Conservation (phyloP, 2,329 filamentous ascomycete genomes). For the Coniochaeta sp. region DNA sequence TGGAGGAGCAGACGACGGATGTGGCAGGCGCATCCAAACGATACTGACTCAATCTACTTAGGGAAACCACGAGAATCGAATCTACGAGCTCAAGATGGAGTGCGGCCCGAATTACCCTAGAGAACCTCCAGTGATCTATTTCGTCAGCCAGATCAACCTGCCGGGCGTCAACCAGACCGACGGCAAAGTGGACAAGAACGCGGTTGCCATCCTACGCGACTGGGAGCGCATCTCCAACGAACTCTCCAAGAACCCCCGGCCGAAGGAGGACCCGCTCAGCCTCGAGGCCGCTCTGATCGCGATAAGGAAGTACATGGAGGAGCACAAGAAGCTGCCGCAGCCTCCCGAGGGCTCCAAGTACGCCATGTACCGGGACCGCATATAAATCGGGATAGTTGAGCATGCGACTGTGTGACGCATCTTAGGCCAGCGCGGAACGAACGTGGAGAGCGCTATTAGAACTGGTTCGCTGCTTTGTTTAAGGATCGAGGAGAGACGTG, state of each 20-base stretch:
- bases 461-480: too few species aligned
- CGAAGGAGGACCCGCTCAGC: conserved; percentile 24
- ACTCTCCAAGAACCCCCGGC: conserved; percentile 23
- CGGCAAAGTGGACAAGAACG: conserved; percentile 76
- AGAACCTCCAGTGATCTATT: conserved; percentile 79
- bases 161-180: conserved; percentile 79
- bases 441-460: too few species aligned
- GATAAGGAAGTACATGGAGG: conserved; percentile 59
- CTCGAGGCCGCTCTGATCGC: conserved; percentile 26
- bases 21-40: not conserved
- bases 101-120: conserved; percentile 89
- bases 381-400: not conserved
- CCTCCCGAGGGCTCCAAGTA: conserved; percentile 71
- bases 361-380: conserved; percentile 20
- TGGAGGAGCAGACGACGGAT: too few species aligned
- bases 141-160: conserved; percentile 92
- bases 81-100: conserved; percentile 96
- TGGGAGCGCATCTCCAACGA: conserved; percentile 98
- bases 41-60: conserved; percentile 35
- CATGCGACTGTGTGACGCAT: not conserved
- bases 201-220: conserved; percentile 75
- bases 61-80: conserved; percentile 91
- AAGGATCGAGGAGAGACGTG: not conserved
- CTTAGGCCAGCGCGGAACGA: not conserved
- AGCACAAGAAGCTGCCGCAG: conserved; percentile 93